Percentiles rank a stretch among this genome's conserved stretches.
Conservation (phyloP, 2,329 filamentous ascomycete species). For the Aspergillus felis region DNA sequence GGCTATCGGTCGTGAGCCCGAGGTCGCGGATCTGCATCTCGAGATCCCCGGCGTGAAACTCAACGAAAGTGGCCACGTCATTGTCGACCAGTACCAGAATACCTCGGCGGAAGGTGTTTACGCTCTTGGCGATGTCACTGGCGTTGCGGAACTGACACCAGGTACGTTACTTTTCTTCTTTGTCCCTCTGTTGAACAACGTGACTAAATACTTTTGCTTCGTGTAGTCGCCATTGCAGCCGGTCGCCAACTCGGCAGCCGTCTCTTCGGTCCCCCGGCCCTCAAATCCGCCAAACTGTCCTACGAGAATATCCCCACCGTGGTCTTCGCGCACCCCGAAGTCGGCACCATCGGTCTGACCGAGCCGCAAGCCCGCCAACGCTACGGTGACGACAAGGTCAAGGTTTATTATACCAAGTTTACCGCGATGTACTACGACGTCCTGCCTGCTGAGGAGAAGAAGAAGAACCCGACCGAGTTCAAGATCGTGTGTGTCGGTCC, state of each 20-base stretch:
- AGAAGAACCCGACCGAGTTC: conserved; percentile 48
- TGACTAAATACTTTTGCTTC: not conserved
- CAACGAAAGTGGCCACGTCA: conserved; percentile 37
- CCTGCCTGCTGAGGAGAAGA: conserved; percentile 46
- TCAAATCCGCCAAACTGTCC: conserved; percentile 42
- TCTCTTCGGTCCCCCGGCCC: conserved; percentile 46
- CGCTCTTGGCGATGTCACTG: conserved; percentile 50
- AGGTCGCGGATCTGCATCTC: conserved; percentile 42
- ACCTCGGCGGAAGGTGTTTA: conserved; percentile 46
- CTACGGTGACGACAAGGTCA: conserved; percentile 49
- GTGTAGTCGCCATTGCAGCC: conserved; percentile 48
- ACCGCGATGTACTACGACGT: conserved; percentile 48
- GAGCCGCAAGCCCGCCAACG: conserved; percentile 46
- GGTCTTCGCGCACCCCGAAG: conserved; percentile 50
- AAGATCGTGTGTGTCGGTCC: conserved; percentile 48
- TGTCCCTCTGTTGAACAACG: not conserved
- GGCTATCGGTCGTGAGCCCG: conserved; percentile 47
- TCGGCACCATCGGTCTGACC: conserved; percentile 48
- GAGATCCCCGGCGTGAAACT: conserved; percentile 42
- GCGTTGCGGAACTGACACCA: conserved; percentile 49
- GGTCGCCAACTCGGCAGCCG: conserved; percentile 49
- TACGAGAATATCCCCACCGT: conserved; percentile 52
- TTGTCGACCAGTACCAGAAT: conserved; percentile 50
- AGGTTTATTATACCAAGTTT: conserved; percentile 49
- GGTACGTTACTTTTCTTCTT: conserved; percentile 26